A percentile compares a stretch with the other conserved stretches of the same genome.
Conservation (phyloP, 305 asterid species). For the Fraxinus nigra region DNA sequence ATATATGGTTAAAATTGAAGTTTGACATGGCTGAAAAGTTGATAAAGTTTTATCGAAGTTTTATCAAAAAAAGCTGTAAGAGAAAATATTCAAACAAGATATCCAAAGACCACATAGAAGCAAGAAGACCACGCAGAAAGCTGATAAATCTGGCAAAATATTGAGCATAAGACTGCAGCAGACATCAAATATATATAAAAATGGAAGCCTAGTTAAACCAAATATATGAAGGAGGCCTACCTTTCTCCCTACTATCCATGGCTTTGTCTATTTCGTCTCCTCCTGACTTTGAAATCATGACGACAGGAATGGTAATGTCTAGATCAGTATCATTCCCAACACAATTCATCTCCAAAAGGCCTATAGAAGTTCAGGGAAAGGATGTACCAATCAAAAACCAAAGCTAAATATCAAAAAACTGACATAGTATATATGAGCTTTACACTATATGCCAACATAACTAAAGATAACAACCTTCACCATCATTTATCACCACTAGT, state of each 20-base stretch:
- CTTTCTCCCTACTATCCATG: slow-evolving; percentile 50
- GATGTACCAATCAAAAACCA: slow-evolving; percentile 23
- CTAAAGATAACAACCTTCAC: slow-evolving; percentile 59
- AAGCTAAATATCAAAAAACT: slow-evolving; percentile 18
- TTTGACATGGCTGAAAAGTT: background rate
- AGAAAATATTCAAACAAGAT: slow-evolving; percentile 13
- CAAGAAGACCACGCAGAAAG: slow-evolving; percentile 15
- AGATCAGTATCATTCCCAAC: slow-evolving; percentile 47
- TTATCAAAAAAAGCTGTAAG: background rate
- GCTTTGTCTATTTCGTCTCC: slow-evolving; percentile 67
- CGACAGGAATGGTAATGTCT: slow-evolving; percentile 75
- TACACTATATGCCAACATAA: slow-evolving; percentile 25
- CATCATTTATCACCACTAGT: slow-evolving; percentile 68
- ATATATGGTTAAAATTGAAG: background rate
- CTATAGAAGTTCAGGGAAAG: slow-evolving; percentile 47
- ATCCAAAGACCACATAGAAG: slow-evolving; percentile 7
- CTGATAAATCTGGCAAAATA: slow-evolving; percentile 14
- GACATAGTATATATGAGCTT: slow-evolving; percentile 12
- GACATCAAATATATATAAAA: slow-evolving; percentile 1
- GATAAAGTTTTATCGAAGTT: background rate
- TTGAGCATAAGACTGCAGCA: background rate
- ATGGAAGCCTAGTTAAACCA: slow-evolving; percentile 19
- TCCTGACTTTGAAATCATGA: slow-evolving; percentile 68
- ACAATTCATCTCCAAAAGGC: slow-evolving; percentile 82
- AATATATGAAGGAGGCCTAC: slow-evolving; percentile 35